Percentiles rank a stretch among this genome's conserved stretches.
These are phyloP conservation scores for Salvia hispanica DNA, from an alignment of 257 asterid species.

Conservation along the genomic window DNA sequence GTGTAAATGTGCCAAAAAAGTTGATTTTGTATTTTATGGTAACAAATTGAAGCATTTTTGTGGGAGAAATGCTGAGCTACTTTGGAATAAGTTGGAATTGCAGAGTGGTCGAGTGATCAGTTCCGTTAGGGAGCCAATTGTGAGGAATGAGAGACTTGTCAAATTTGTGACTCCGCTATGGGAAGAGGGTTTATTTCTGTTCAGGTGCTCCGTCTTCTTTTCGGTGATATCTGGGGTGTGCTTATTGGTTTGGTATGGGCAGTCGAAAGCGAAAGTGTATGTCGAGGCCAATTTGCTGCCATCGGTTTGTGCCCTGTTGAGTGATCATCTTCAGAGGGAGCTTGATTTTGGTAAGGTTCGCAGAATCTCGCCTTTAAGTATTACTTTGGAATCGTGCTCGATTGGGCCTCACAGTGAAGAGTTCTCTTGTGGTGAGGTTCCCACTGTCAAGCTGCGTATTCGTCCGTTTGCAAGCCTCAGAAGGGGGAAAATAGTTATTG, in stretches of 20 bases:
- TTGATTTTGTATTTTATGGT: slow-evolving; percentile 73
- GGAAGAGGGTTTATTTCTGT: slow-evolving; percentile 86
- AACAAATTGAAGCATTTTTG: slow-evolving; percentile 60
- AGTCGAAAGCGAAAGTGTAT: slow-evolving; percentile 70
- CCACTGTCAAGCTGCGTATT: slow-evolving; percentile 75
- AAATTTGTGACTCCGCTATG: slow-evolving; percentile 66
- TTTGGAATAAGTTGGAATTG: slow-evolving; percentile 68
- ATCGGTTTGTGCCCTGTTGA: slow-evolving; percentile 65
- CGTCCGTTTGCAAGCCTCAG: slow-evolving; percentile 93
- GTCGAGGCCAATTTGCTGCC: slow-evolving; percentile 82
- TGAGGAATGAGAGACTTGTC: slow-evolving; percentile 60
- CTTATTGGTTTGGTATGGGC: slow-evolving; percentile 81
- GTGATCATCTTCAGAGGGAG: slow-evolving; percentile 77
- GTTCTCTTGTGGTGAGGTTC: slow-evolving; percentile 90
- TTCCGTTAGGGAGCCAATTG: slow-evolving; percentile 70
- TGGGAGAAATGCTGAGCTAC: slow-evolving; percentile 60
- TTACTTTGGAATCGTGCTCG: slow-evolving; percentile 90
- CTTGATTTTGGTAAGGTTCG: slow-evolving; percentile 89
- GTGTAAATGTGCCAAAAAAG: slow-evolving; percentile 59
- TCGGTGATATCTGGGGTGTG: slow-evolving; percentile 86
- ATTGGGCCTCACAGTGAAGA: slow-evolving; percentile 87
- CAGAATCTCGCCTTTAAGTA: slow-evolving; percentile 87
- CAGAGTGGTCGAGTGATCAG: slow-evolving; percentile 61
- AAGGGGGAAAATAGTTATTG: slow-evolving; percentile 85
- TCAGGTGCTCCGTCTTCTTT: slow-evolving; percentile 79